Conservation (phyloP, 1,139 yeast species). For the Scheffersomyces quercinus region DNA sequence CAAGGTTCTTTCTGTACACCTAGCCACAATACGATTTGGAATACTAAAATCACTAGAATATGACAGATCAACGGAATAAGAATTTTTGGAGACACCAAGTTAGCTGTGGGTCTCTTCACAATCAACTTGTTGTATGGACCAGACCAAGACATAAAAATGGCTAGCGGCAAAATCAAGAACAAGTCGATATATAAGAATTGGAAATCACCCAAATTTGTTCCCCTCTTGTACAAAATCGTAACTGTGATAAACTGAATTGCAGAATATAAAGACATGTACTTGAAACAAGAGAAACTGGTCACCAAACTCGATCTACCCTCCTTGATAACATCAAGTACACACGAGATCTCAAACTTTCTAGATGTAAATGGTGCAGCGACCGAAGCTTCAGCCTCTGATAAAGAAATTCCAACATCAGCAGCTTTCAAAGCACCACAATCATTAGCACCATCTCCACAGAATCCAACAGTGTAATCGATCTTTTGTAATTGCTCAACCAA, state of each 20-base stretch:
- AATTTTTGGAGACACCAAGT: slow-evolving; percentile 84
- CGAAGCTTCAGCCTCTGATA: slow-evolving; percentile 97
- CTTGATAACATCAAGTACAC: slow-evolving; percentile 85
- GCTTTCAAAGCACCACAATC: slow-evolving; percentile 98
- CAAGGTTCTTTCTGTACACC: slow-evolving; percentile 60
- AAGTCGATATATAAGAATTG: slow-evolving; percentile 93
- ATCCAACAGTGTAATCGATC: slow-evolving; percentile 89
- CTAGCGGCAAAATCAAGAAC: slow-evolving; percentile 86
- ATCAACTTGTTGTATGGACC: slow-evolving; percentile 66
- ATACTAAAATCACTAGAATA: slow-evolving; percentile 57
- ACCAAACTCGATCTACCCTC: slow-evolving; percentile 96
- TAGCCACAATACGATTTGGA: slow-evolving; percentile 72
- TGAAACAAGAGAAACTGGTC: slow-evolving; percentile 94
- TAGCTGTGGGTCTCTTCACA: slow-evolving; percentile 87
- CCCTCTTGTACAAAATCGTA: slow-evolving; percentile 78
- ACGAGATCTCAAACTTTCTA: slow-evolving; percentile 82
- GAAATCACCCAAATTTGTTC: slow-evolving; percentile 95
- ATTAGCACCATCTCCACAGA: slow-evolving; percentile 97
- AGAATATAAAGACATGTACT: slow-evolving; percentile 94
- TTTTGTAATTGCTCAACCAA: slow-evolving; percentile 82
- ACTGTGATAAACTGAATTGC: slow-evolving; percentile 94
- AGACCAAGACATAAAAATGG: slow-evolving; percentile 97
- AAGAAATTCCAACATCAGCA: slow-evolving; percentile 93
- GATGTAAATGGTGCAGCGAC: slow-evolving; percentile 99
- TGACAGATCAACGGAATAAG: slow-evolving; percentile 78